These are phyloP conservation scores for Xylaria sp. DNA, from an alignment of 2,329 filamentous ascomycete genomes.

Conservation along the genomic window DNA sequence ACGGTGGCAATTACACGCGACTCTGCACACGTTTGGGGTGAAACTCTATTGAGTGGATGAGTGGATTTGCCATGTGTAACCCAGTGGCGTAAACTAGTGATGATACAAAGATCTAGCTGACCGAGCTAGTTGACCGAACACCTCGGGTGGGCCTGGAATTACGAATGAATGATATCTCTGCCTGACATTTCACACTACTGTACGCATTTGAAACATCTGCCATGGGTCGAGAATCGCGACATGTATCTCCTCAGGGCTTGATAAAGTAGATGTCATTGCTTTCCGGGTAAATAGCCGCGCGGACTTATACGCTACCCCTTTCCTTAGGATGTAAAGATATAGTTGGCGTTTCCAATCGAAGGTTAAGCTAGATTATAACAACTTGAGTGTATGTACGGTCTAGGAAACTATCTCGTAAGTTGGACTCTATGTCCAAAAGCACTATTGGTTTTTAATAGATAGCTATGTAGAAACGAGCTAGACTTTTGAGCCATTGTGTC, in stretches of 20 bases:
- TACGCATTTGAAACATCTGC: background rate
- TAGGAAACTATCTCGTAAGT: no score
- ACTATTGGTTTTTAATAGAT: background rate
- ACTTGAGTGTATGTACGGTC: background rate
- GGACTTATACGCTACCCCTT: no score
- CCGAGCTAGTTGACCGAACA: background rate
- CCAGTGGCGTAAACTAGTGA: background rate
- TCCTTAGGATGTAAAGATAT: no score
- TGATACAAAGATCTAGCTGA: background rate
- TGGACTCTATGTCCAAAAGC: no score
- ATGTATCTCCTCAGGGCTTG: background rate
- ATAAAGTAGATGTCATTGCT: background rate
- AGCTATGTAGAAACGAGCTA: background rate
- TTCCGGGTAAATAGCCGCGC: no score
- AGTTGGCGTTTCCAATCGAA: background rate
- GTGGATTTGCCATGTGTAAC: slow-evolving; percentile 2
- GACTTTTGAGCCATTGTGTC: background rate
- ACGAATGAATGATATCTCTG: background rate
- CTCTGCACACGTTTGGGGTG: slow-evolving; percentile 1
- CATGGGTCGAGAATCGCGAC: background rate
- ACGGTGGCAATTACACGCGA: background rate
- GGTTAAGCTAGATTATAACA: background rate
- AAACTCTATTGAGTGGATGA: background rate
- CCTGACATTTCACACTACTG: background rate
- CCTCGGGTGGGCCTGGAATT: background rate